phyloP scores from a whole-genome alignment of 768 basidiomycete genomes.

The Pholiota molesta region DNA sequence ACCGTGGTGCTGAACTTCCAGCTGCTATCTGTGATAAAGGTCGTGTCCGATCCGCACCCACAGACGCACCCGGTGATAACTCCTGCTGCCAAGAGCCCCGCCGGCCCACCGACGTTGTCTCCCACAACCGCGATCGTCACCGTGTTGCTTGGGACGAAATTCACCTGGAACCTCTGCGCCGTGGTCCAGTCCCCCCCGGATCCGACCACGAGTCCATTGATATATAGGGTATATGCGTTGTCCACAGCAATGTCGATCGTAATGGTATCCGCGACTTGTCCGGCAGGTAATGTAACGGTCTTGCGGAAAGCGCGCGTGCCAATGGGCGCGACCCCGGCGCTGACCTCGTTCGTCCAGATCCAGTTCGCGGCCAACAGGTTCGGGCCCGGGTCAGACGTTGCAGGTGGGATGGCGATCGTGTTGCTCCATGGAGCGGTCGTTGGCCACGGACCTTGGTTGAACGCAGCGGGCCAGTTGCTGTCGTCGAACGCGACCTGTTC shows the following conservation, averaged over 20 bases:
- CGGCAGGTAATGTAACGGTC: slow-evolving; percentile 6
- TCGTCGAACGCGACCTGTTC: slow-evolving; percentile 31
- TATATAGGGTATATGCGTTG: slow-evolving; percentile 1
- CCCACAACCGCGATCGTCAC: background rate
- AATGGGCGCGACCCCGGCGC: background rate
- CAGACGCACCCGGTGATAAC: background rate
- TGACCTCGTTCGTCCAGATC: slow-evolving; percentile 12
- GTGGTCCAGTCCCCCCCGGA: background rate
- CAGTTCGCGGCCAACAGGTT: background rate
- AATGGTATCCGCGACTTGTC: background rate
- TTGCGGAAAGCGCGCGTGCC: slow-evolving; percentile 12
- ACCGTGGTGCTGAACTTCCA: background rate
- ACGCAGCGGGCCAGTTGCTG: slow-evolving; percentile 24
- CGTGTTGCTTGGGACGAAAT: background rate
- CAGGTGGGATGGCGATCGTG: background rate
- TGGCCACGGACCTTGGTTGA: background rate
- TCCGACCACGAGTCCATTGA: slow-evolving; percentile 3
- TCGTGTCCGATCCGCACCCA: background rate
- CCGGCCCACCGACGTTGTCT: background rate
- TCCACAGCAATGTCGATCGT: slow-evolving; percentile 3
- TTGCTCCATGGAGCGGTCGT: background rate
- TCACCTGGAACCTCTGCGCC: background rate
- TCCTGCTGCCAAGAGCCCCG: background rate
- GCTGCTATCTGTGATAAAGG: slow-evolving; percentile 1
- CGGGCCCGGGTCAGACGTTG: background rate